phyloP scores from a whole-genome alignment of 768 basidiomycete species.

The Suillus bovinus region DNA sequence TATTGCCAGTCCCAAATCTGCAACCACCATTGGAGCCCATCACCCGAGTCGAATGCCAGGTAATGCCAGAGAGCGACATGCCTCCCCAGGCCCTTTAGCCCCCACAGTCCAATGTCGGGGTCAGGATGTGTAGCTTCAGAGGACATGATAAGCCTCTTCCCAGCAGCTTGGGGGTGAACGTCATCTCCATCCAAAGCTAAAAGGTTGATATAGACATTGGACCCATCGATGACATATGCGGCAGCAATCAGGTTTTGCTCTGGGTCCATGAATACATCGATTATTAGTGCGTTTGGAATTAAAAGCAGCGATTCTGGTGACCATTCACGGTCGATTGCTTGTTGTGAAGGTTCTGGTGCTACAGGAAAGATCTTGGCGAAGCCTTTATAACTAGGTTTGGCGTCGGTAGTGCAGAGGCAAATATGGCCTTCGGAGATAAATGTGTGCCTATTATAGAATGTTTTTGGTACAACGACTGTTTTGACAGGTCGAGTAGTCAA shows the following conservation, averaged over 20 bases:
- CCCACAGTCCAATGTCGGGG: too few relatives aligned
- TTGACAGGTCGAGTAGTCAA: not conserved
- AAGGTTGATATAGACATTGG: not conserved
- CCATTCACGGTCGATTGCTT: not conserved
- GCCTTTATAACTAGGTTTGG: too few relatives aligned
- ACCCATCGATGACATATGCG: not conserved
- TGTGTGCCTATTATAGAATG: not conserved
- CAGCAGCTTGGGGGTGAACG: not conserved
- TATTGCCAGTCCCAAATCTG: not conserved
- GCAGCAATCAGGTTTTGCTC: not conserved
- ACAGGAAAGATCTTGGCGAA: not conserved
- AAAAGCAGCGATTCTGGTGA: not conserved
- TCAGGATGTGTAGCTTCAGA: too few relatives aligned
- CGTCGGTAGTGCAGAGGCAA: not conserved
- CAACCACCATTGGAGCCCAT: not conserved
- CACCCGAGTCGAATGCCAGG: too few relatives aligned
- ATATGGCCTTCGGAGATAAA: not conserved
- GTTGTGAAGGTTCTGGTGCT: not conserved
- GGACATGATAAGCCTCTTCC: not conserved
- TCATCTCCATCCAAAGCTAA: not conserved
- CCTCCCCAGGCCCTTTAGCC: not conserved
- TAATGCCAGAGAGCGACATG: not conserved
- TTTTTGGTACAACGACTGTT: not conserved
- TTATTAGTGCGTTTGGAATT: not conserved
- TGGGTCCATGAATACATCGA: not conserved